phyloP scores from a whole-genome alignment of 257 asterid genomes.

The Anisodus tanguticus region DNA sequence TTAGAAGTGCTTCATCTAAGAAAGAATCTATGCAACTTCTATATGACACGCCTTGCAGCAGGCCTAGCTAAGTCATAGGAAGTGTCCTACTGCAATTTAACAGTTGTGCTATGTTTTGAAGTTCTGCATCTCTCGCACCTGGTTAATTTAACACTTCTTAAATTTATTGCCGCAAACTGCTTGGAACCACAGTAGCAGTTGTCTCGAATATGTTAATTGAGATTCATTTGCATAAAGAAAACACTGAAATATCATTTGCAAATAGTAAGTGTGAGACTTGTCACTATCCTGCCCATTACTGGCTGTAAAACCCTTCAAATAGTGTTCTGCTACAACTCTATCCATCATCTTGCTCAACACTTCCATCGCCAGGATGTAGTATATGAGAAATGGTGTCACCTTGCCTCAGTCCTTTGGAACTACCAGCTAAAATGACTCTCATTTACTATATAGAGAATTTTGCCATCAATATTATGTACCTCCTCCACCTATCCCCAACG shows the following conservation, averaged over 20 bases:
- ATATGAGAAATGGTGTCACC: background rate
- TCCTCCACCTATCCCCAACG: background rate
- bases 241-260: background rate
- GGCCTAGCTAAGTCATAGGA: background rate
- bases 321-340: background rate
- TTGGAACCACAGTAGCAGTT: background rate
- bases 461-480: background rate
- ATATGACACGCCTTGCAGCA: background rate
- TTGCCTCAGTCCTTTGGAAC: constrained; percentile 9
- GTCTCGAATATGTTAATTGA: background rate
- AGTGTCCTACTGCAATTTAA: background rate
- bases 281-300: background rate
- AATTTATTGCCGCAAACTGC: background rate
- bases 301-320: background rate
- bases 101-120: background rate
- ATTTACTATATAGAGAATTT: background rate
- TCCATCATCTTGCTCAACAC: background rate
- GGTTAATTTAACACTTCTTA: background rate
- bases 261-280: constrained; percentile 15
- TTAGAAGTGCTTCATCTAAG: background rate
- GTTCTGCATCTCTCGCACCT: background rate
- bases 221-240: constrained; percentile 8
- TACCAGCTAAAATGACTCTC: constrained; percentile 7
- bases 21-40: background rate
- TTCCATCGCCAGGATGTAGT: background rate